Evolutionary conservation across 2,329 filamentous ascomycete species (phyloP), one percentile per base, ranked within the genome.

Genomic region (Fusarium sp.): DNA sequence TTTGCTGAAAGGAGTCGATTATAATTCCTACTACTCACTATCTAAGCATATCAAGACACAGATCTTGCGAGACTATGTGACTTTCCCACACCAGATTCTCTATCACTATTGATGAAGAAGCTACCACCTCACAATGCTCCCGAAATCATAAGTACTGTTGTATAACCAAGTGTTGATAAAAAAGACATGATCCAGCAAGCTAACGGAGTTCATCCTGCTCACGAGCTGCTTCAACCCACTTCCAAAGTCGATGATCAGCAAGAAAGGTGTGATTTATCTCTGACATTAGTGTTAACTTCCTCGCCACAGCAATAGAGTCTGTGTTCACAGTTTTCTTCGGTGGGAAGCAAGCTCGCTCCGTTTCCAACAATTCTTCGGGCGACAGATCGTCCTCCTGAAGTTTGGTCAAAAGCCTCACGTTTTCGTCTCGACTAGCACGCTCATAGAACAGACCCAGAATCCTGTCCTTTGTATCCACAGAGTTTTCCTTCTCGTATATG

Each of bases 251-350:
- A 47, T 15, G 44, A 11, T 47, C 44, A 22, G 20, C 26, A 47
- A 47, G 44, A 30, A 47, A 47, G 4, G 20, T 0, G 6, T 6
- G 44, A 10, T 30, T 30, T 6, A 47, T 22, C 0, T 47, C 44
- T 4, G 26, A 47, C 13, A 47, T 47, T 2, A 30, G 26, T 8
- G 26, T 30, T 9, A 47, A 30, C 18, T 30, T 47, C 13, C 26
- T 30, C 7, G 26, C 44, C 14, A 47, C 26, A 22, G 44, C 4
- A 47, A 47, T 30, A 4, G 15, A 28, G 6, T 47, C 26, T 11
- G 26, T 4, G 20, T 47, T 47, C 0, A 15, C 11, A 0, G 4
- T 47, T 30, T 26, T 30, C 8, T 28, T 30, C 0, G 20, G 44
- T 0, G 26, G 12, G 3, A 47, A 47, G 20, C 5, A 47, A 22